Evolutionary conservation across 2,329 filamentous ascomycete genomes (phyloP).

Genomic region (Hypoxylon sp.): DNA sequence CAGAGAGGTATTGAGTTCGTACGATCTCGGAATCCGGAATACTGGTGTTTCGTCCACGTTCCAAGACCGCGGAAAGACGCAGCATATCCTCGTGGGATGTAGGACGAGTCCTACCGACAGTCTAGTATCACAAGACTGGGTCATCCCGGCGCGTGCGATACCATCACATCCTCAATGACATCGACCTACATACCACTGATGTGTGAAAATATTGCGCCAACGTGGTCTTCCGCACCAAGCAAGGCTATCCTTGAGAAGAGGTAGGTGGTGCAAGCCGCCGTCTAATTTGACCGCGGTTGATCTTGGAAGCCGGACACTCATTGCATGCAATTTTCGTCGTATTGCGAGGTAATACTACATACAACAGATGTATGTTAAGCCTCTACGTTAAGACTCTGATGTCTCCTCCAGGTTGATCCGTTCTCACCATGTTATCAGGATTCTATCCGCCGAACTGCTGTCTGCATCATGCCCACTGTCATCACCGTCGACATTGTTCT

Average conservation of each 20-base stretch:
- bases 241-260: slow-evolving; percentile 21
- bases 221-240: slow-evolving; percentile 20
- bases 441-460: too few relatives aligned
- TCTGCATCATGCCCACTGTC: too few relatives aligned
- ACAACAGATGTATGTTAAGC: neutral
- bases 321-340: too few relatives aligned
- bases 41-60: slow-evolving; percentile 32
- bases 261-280: slow-evolving; percentile 12
- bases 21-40: slow-evolving; percentile 39
- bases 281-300: slow-evolving; percentile 18
- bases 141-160: slow-evolving; percentile 12
- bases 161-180: slow-evolving; percentile 1
- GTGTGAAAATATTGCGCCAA: slow-evolving; percentile 15
- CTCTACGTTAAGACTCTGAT: too few relatives aligned
- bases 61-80: slow-evolving; percentile 23
- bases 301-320: slow-evolving; percentile 8
- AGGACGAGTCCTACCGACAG: slow-evolving; percentile 15
- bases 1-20: too few relatives aligned
- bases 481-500: too few relatives aligned
- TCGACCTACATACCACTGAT: slow-evolving; percentile 1
- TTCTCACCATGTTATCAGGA: too few relatives aligned
- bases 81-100: slow-evolving; percentile 27
- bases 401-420: too few relatives aligned
- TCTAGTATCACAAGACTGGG: slow-evolving; percentile 17
- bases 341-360: slow-evolving; percentile 3